Evolutionary conservation across 441 rosid genomes (phyloP).

Genomic region (Capsella rubella): DNA sequence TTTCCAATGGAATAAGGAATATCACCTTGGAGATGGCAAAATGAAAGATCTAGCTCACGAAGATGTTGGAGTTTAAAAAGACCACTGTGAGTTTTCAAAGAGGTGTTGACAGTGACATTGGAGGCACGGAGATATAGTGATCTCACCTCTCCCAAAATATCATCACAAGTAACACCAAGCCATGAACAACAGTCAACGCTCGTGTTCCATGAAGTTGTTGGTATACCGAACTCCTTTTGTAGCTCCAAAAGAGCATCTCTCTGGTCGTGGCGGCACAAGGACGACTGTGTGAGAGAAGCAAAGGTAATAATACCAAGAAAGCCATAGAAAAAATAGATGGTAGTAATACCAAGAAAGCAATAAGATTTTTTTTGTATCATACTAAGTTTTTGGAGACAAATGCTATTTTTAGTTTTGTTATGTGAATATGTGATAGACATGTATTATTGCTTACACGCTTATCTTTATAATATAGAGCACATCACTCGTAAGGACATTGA

Average conservation of each 20-base stretch:
- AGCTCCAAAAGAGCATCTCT: conserved; percentile 1
- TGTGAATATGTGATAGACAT: not conserved
- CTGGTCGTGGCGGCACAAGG: not conserved
- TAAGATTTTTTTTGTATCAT: not conserved
- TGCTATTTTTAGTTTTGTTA: not conserved
- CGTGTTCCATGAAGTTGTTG: not conserved
- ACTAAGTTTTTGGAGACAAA: not conserved
- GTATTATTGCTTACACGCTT: not conserved
- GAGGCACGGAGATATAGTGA: rapidly evolving
- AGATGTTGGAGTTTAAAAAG: conserved; percentile 17
- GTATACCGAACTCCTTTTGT: not conserved
- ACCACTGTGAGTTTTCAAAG: not conserved
- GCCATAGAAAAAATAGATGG: not conserved
- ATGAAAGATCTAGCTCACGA: not conserved
- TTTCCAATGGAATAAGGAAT: not conserved
- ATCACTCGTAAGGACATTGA: not conserved
- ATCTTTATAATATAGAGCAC: not conserved
- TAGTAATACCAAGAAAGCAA: not conserved
- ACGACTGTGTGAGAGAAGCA: not conserved
- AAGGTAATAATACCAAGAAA: not conserved
- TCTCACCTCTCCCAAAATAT: not conserved
- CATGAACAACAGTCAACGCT: not conserved
- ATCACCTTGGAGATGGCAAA: not conserved
- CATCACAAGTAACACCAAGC: not conserved
- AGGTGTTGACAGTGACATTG: not conserved